Evolutionary conservation across 495 filamentous ascomycete genomes (phyloP), one percentile per base, ranked within the genome.

Genomic region (Neurospora sublineolata): DNA sequence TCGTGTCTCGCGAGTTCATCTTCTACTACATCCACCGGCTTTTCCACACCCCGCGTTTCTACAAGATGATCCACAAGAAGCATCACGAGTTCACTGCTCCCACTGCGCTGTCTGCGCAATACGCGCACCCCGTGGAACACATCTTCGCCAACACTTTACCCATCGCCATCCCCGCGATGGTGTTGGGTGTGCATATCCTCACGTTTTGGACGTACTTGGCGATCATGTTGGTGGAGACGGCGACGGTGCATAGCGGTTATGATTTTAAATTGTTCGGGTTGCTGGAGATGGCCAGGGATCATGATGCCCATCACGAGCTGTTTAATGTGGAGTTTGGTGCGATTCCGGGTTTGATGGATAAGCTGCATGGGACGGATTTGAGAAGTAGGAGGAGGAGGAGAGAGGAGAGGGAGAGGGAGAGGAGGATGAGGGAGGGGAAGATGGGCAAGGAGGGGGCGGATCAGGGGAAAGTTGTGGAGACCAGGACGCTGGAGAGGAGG

Each of bases 1-100:
- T 84, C 37, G 72, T 88, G 40, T 40, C 82, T 70, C 80, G 88
- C 73, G 86, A 91, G 74, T 44, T 81, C 11, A 37, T 84, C 5
- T 90, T 89, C 79, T 89, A 89, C 77, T 86, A 86, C 72, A 71
- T 79, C 72, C 86, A 92, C 76, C 81, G 86, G 37, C 71, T 86
- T 39, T 79, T 91, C 37, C 84, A 92, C 77, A 76, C 78, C 5
- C 85, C 81, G 0, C 71, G 44, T 6, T 69, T 89, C 12, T 89
- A 88, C 78, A 75, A 74, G 30, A 73, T 70, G 8, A 83, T 90
- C 68, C 88, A 90, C 79, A 88, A 87, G 69, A 75, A 79, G 37
- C 88, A 89, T 72, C 87, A 89, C 77, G 75, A 79, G 20, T 89
- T 88, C 77, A 88, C 84, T 0, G 85, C 87, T 0, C 88, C 87